A percentile compares a stretch with the other conserved stretches of the same genome.
phyloP scores from a whole-genome alignment of 2,329 filamentous ascomycete species.

The Colletotrichum melonis region DNA sequence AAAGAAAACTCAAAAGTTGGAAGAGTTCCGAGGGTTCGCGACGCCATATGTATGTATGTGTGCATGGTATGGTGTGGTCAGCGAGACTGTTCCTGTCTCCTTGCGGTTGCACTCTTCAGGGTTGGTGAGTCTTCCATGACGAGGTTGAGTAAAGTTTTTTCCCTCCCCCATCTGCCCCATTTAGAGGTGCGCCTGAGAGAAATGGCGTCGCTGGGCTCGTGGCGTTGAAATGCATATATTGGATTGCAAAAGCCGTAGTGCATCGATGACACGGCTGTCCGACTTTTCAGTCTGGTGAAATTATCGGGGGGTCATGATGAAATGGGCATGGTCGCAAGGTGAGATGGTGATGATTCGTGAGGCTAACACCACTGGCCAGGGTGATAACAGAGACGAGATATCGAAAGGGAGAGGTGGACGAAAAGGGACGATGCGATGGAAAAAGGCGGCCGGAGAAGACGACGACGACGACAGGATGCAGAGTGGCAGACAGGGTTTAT shows the following conservation, averaged over 20 bases:
- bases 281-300: not conserved
- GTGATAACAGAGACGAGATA: not conserved
- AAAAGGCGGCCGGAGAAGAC: conserved; percentile 11
- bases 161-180: not conserved
- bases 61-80: not conserved
- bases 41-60: not conserved
- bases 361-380: not conserved
- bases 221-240: not conserved
- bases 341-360: not conserved
- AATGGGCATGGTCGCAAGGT: not conserved
- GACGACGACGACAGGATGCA: conserved; percentile 14
- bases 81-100: not conserved
- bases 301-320: not conserved
- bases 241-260: not conserved
- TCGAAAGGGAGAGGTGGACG: conserved; percentile 7
- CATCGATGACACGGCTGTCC: not conserved
- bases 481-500: conserved; percentile 24
- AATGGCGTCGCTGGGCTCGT: not conserved
- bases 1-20: conserved; percentile 26
- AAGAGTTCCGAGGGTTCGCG: conserved; percentile 24
- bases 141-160: not conserved
- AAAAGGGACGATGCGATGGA: conserved; percentile 22
- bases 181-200: not conserved
- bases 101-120: not conserved
- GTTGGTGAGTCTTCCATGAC: not conserved